Base-by-base conservation (phyloP, 106 monocot species). In the Acorus calamus region DNA sequence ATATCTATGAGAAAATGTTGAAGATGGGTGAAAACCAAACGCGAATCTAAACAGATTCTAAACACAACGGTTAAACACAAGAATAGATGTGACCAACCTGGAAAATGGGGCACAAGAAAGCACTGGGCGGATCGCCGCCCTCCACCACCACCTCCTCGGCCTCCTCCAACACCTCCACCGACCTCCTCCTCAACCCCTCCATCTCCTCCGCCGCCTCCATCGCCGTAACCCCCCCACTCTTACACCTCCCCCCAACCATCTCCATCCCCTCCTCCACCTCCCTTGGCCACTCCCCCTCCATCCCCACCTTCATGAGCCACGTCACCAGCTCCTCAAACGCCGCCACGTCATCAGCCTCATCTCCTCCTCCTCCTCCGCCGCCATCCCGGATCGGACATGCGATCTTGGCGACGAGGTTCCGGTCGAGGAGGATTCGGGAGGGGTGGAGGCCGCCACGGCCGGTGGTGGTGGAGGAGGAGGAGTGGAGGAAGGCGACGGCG, bases 401-500 rank as follows among this genome's bases (percentile, higher is more conserved):
- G 56, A 56, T 2, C 56, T 56, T 56, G 56, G 56, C 56, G 13
- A n/a, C 7, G 56, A 56, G 56, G 56, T 56, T n/a, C 13, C 56
- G 56, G 56, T 56, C n/a, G 56, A 56, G 56, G 11, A 56, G 56
- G 56, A 56, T n/a, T 3, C 13, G 56, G n/a, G 11, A 56, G 3
- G 64, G 41, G 10, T 4, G 6, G 10, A 64, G 51, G 51, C 28
- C 42, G 51, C 64, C 64, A 46, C 52, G 64, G 42, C 42, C 64
- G 51, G 41, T 4, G 50, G 28, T 3, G 28, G 64, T 41, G 5
- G 50, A 7, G 51, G 28, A 4, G 28, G 64, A 13, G 5, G 50
- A 7, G 51, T 64, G 64, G 64, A 64, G 64, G 64, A 64, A 64
- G 41, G 28, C 51, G 51, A 64, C 9, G 42, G 64, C 64, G 42